Evolutionary conservation across 2,329 filamentous ascomycete species (phyloP), one percentile per base, ranked within the genome.

Genomic region (Penicillium brevicompactum): DNA sequence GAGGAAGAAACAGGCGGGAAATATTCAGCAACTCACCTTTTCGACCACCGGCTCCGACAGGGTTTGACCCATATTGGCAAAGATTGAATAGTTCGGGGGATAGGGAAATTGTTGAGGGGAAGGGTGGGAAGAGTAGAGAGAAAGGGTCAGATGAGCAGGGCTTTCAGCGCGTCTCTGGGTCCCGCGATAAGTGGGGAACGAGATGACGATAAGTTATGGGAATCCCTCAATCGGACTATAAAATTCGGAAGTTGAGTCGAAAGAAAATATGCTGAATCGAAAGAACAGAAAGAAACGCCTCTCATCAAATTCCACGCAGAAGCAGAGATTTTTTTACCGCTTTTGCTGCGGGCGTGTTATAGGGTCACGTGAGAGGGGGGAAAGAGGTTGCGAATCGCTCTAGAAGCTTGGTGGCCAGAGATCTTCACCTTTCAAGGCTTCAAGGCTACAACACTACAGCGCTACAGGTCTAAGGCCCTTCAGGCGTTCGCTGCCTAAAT

Each of bases 31-130:
- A 67, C 85, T 75, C 84, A 99, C 94, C 92, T 99, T 99, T 76
- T 97, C 94, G 77, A 96, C 90, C 72, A 99, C 92, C 71, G 94
- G 94, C 84, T 99, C 94, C 72, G 93, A 97, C 74, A 99, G 88
- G 78, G 94, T 99, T 84, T 99, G 94, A 85, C 94, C 94, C 94
- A 99, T 99, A 79, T 74, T 82, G 56, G 52, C 58, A 62, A 58
- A 56, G 49, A 56, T 65, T 59, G 62, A 60, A 57, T 59, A 55
- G 57, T 57, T 62, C 50, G 58, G 51, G 51, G 58, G 54, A 49
- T 40, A 31, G 31, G 46, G 55, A 55, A 55, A 46, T 45, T 50
- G 51, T 53, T 41, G 57, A 61, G 60, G 57, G 60, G 58, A 61
- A 58, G 46, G 55, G 55, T 56, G 50, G 46, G 51, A 54, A 61